Evolutionary conservation across 108 stramenopile genomes (phyloP).

Genomic region (Discostella stelligeroides): DNA sequence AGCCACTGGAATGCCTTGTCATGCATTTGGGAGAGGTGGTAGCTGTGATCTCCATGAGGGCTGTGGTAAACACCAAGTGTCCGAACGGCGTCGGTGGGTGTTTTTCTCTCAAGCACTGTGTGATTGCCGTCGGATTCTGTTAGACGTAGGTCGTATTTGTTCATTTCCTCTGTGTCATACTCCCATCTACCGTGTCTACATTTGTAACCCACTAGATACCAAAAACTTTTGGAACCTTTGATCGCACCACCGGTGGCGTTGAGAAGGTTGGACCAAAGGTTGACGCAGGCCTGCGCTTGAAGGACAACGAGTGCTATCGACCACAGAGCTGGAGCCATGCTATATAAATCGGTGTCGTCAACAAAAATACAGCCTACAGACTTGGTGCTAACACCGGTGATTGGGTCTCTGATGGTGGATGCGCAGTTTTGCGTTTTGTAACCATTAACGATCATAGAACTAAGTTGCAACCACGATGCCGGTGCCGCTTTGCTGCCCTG

Average conservation of each 20-base stretch:
- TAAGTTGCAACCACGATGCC: no score
- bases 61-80: background rate
- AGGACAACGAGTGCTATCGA: no score
- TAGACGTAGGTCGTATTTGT: background rate
- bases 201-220: no score
- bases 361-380: background rate
- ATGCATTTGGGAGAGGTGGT: background rate
- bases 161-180: background rate
- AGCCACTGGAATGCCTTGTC: background rate
- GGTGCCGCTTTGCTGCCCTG: background rate
- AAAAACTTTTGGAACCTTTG: no score
- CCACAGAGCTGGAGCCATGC: background rate
- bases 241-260: constrained; percentile 1
- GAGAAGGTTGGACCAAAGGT: background rate
- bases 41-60: background rate
- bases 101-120: background rate
- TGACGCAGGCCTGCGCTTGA: no score
- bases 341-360: constrained; percentile 1
- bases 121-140: background rate
- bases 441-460: no score
- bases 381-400: background rate
- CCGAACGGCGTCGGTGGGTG: background rate
- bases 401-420: background rate
- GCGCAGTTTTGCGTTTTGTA: background rate
- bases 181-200: background rate